Evolutionary conservation across 2,329 filamentous ascomycete genomes (phyloP).

Genomic region (Ilyonectria robusta): DNA sequence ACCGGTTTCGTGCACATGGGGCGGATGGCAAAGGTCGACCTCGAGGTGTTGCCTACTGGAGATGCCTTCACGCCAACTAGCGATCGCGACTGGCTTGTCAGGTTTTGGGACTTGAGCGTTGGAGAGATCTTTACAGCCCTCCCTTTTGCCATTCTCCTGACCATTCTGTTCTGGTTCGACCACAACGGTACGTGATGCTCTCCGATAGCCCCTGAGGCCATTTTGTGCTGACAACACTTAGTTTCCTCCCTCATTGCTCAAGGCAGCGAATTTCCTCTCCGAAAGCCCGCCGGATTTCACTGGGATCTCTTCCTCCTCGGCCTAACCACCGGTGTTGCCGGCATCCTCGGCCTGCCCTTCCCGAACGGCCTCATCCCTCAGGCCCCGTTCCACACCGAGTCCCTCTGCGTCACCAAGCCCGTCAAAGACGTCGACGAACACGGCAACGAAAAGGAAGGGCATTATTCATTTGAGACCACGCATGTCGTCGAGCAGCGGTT

Average conservation of each 20-base stretch:
- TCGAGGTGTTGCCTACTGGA: constrained; percentile 82
- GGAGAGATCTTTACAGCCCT: constrained; percentile 85
- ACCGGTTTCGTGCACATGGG: constrained; percentile 91
- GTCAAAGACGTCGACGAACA: constrained; percentile 68
- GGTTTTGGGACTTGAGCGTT: constrained; percentile 83
- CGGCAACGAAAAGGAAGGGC: constrained; percentile 67
- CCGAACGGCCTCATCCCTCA: constrained; percentile 89
- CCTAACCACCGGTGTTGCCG: constrained; percentile 81
- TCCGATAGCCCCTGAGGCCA: constrained; percentile 4
- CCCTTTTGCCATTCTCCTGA: constrained; percentile 88
- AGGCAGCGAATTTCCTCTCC: constrained; percentile 85
- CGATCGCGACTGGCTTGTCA: constrained; percentile 81
- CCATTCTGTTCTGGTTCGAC: constrained; percentile 90
- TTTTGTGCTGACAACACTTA: constrained; percentile 49
- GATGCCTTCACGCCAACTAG: constrained; percentile 84
- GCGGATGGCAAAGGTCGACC: constrained; percentile 78
- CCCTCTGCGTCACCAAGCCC: constrained; percentile 79
- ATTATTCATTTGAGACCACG: constrained; percentile 64
- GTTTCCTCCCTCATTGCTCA: constrained; percentile 88
- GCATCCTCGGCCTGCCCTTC: constrained; percentile 83
- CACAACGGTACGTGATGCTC: constrained; percentile 75
- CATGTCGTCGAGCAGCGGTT: constrained; percentile 85
- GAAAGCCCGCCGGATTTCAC: constrained; percentile 87
- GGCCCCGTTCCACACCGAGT: constrained; percentile 85
- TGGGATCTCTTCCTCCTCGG: constrained; percentile 89